These are phyloP conservation scores for Psophocarpus tetragonolobus DNA, from an alignment of 306 rosid genomes.

Conservation along the genomic window DNA sequence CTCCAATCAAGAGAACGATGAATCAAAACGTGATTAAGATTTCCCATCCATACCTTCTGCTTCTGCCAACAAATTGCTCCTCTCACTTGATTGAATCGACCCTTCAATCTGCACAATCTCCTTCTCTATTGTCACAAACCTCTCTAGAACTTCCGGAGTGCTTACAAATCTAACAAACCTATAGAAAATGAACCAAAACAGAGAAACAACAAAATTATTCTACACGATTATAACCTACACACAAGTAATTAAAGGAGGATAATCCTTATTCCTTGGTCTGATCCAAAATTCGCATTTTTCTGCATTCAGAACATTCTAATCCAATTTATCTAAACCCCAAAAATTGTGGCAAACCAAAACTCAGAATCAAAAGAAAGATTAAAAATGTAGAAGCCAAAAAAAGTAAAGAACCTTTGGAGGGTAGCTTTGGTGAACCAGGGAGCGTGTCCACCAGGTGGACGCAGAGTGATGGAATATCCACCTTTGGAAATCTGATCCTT, in stretches of 20 bases:
- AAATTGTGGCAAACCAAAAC: background rate
- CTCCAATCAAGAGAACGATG: constrained; percentile 17
- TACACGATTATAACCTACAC: background rate
- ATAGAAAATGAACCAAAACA: constrained; percentile 37
- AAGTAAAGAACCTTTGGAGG: constrained; percentile 62
- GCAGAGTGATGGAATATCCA: constrained; percentile 87
- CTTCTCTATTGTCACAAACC: constrained; percentile 87
- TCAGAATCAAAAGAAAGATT: background rate
- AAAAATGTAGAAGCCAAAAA: background rate
- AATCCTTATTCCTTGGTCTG: background rate
- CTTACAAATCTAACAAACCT: constrained; percentile 94
- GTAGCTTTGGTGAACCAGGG: constrained; percentile 98
- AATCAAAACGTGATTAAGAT: constrained; percentile 6
- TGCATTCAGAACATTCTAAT: constrained; percentile 15
- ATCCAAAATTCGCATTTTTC: constrained; percentile 29
- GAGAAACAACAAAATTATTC: background rate
- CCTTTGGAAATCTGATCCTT: constrained; percentile 98
- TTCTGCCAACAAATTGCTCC: constrained; percentile 43
- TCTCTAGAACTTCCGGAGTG: constrained; percentile 94
- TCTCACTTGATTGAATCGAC: constrained; percentile 71
- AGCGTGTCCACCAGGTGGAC: constrained; percentile 55
- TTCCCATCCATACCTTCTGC: constrained; percentile 61
- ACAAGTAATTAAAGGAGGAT: background rate
- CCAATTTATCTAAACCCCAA: constrained; percentile 14
- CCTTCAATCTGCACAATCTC: constrained; percentile 93